A percentile compares a stretch with the other conserved stretches of the same genome.
These are phyloP conservation scores for Brassica rapa DNA, from an alignment of 345 rosid species.

Conservation along the genomic window DNA sequence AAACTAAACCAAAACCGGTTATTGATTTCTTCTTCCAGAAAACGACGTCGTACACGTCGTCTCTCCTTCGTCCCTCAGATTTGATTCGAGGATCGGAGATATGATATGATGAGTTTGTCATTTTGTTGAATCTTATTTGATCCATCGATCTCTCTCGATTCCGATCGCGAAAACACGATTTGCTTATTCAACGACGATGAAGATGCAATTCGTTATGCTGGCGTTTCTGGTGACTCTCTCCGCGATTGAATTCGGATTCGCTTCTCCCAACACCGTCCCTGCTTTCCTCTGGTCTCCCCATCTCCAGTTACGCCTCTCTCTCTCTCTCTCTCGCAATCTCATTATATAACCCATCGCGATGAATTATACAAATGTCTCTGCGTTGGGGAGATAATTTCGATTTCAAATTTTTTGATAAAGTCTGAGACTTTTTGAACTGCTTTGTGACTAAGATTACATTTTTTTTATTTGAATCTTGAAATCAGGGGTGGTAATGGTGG, in stretches of 20 bases:
- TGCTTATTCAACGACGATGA: constrained; percentile 31
- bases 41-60: constrained; percentile 22
- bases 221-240: constrained; percentile 34
- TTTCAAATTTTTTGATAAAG: not conserved
- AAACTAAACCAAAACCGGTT: constrained; percentile 1
- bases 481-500: constrained; percentile 31
- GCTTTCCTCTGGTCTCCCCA: constrained; percentile 89
- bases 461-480: not conserved
- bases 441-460: not conserved
- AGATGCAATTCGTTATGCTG: constrained; percentile 36
- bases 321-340: not conserved
- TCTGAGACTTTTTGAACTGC: constrained; percentile 1
- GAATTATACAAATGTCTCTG: not conserved
- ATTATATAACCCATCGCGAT: not conserved
- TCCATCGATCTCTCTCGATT: constrained; percentile 31
- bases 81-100: constrained; percentile 29
- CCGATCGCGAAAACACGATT: constrained; percentile 16
- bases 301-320: constrained; percentile 37
- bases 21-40: not conserved
- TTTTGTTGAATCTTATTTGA: constrained; percentile 15
- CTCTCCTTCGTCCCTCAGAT: constrained; percentile 30
- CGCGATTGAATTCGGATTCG: constrained; percentile 39
- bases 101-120: constrained; percentile 25
- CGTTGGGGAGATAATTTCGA: not conserved
- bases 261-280: constrained; percentile 58